Percentiles rank a stretch among this genome's conserved stretches.
phyloP scores from a whole-genome alignment of 495 filamentous ascomycete species.

The Chaetomium tenue region DNA sequence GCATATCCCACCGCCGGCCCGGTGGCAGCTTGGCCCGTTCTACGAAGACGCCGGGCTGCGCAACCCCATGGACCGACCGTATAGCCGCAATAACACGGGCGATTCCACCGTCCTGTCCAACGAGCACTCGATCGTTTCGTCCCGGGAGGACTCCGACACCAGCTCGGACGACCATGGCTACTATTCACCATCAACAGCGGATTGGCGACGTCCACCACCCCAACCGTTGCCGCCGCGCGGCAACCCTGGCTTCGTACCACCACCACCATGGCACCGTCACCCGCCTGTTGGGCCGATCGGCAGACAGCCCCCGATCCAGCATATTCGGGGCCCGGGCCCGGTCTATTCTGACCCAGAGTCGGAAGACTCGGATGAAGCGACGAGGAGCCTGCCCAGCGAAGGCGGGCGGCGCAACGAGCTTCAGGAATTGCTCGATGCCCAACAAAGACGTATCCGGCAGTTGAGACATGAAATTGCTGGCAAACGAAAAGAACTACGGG shows the following conservation, averaged over 20 bases:
- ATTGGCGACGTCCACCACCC: not conserved
- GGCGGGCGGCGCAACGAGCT: conserved; percentile 15
- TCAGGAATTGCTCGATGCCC: conserved; percentile 23
- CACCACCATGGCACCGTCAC: conserved; percentile 4
- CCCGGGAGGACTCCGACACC: not conserved
- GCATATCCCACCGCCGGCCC: not conserved
- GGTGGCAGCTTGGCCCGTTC: not conserved
- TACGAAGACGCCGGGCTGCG: not conserved
- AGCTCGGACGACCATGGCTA: conserved; percentile 4
- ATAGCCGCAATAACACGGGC: conserved; percentile 1
- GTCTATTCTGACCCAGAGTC: conserved; percentile 17
- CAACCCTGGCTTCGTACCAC: not conserved
- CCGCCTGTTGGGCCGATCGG: not conserved
- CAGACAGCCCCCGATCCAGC: not conserved
- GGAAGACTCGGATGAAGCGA: conserved; percentile 16
- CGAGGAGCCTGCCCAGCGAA: not conserved
- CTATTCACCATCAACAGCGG: not conserved
- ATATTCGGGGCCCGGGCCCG: not conserved
- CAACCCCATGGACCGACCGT: not conserved
- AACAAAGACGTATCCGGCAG: conserved; percentile 18
- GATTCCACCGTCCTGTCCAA: conserved; percentile 12
- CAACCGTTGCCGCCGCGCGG: conserved; percentile 11
- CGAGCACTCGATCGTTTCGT: not conserved
- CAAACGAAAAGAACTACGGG: conserved; percentile 27
- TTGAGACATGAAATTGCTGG: conserved; percentile 21